Evolutionary conservation across 768 basidiomycete species (phyloP).

Genomic region (Lyophyllum semitale): DNA sequence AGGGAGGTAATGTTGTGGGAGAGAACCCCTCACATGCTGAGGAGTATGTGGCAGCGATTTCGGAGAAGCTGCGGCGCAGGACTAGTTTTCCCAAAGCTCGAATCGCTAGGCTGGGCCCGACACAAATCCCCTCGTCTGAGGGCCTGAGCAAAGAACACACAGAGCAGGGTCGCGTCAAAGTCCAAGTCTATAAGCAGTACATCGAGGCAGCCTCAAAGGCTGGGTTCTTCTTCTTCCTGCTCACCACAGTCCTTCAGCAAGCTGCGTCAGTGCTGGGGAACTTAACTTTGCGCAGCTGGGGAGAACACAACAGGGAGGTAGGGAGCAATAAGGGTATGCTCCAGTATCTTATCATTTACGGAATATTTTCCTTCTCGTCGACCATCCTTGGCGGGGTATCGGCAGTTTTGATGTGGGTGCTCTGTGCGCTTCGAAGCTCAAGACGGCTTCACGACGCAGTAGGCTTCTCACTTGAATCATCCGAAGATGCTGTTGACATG

Average conservation of each 20-base stretch:
- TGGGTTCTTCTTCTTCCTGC: constrained; percentile 68
- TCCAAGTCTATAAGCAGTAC: constrained; percentile 74
- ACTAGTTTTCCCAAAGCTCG: constrained; percentile 60
- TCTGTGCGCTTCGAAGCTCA: constrained; percentile 75
- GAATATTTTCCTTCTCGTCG: constrained; percentile 62
- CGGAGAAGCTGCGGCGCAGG: constrained; percentile 60
- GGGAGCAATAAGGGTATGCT: constrained; percentile 61
- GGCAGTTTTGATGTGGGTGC: constrained; percentile 73
- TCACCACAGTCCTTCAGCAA: constrained; percentile 59
- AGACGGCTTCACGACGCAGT: constrained; percentile 77
- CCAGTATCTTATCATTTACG: constrained; percentile 66
- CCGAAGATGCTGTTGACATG: not conserved
- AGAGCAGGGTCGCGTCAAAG: constrained; percentile 82
- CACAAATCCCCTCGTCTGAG: constrained; percentile 38
- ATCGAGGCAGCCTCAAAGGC: constrained; percentile 74
- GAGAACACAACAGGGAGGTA: constrained; percentile 67
- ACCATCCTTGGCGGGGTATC: constrained; percentile 55
- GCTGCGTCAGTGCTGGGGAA: constrained; percentile 59
- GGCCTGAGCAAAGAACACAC: constrained; percentile 69
- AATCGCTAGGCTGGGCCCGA: constrained; percentile 41
- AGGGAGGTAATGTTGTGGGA: constrained; percentile 22
- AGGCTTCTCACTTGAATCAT: constrained; percentile 22
- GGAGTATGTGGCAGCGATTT: constrained; percentile 32
- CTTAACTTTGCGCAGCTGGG: constrained; percentile 77
- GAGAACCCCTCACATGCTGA: constrained; percentile 22